Evolutionary conservation across 2,329 filamentous ascomycete genomes (phyloP), one percentile per base, ranked within the genome.

Genomic region (Alternaria metachromatica): DNA sequence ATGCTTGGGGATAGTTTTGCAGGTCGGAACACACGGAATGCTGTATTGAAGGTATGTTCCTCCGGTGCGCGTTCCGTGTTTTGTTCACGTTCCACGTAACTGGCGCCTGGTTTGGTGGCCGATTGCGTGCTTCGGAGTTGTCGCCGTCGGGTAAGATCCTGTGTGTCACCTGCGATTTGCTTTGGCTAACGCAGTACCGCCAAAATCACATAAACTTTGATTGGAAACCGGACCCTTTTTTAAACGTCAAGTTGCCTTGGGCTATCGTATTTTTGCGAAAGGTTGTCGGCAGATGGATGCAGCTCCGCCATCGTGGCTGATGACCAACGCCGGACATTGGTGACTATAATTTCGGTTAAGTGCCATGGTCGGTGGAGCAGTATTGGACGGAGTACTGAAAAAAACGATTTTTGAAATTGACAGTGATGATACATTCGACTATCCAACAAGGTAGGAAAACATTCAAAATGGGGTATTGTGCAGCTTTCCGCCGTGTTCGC

Each of bases 391-490:
- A 55, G 30, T 54, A 45, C 49, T 62, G 26, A 18, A 49, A 53
- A 53, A 53, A 49, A 66, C 60, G 28, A 45, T 60, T 55, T 56
- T 65, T 62, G 55, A 41, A 63, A 65, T 65, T 45, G 57, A 60
- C 28, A 37, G 59, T 66, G 67, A 67, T 73, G 65, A 69, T 74
- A 75, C 64, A 72, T 74, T 75, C 62, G 57, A 68, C 67, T 75
- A 72, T 59, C 67, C 59, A 63, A 66, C 62, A 62, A 58, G 67
- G 45, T 59, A 60, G 43, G 57, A 72, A 70, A 67, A 45, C 41
- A 68, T 66, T 69, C 50, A 60, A 72, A 62, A 68, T 68, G 77
- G 37, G 77, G 76, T 79, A 78, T 78, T 74, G 61, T 73, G 72
- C 70, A 73, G 65, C 63, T 63, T 67, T 68, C 60, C 60, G 64